Evolutionary conservation across 2,329 filamentous ascomycete genomes (phyloP), one percentile per base, ranked within the genome.

Genomic region (Rugonectria rugulosa): DNA sequence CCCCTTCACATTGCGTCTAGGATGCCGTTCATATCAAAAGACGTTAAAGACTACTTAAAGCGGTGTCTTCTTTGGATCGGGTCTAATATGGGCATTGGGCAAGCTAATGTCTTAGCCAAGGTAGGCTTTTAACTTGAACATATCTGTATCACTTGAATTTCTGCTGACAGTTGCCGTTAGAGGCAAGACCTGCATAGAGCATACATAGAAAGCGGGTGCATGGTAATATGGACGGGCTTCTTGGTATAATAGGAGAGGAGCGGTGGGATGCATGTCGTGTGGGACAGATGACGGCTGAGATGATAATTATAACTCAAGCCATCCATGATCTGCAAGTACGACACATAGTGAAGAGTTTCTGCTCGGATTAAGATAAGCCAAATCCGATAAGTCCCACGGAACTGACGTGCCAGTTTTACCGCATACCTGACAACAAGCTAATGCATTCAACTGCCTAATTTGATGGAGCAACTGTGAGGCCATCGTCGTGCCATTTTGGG

Each of bases 171-270:
- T 42, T 26, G 4, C 8, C 10, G 3, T 31, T 31, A 50, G 46
- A 11, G 17, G 2, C 21, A 26, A 26, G 20, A 21, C 20, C 2
- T 50, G 15, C 27, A 41, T 6, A 40, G 24, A 21, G 26, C 41
- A 15, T 50, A 41, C 17, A 15, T 42, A 10, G 34, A 50, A 15
- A 42, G 26, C 26, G 37, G 23, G 12, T 50, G 37, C 19, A 50
- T 50, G 36, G 29, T 50, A 5, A 49, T 49, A 5, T 49, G 46
- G 46, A n/a, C n/a, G 12, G 34, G 46, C 6, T 49, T 49, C 21
- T 14, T 49, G 8, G 46, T 15, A 8, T 49, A 40, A 26, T 9
- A 12, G n/a, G 26, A 27, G 26, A n/a, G n/a, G n/a, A n/a, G n/a
- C n/a, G n/a, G n/a, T n/a, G n/a, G n/a, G 11, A 11, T 27, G 24